phyloP scores from a whole-genome alignment of 129 eudicot species.

The Heracleum sosnowskyi region DNA sequence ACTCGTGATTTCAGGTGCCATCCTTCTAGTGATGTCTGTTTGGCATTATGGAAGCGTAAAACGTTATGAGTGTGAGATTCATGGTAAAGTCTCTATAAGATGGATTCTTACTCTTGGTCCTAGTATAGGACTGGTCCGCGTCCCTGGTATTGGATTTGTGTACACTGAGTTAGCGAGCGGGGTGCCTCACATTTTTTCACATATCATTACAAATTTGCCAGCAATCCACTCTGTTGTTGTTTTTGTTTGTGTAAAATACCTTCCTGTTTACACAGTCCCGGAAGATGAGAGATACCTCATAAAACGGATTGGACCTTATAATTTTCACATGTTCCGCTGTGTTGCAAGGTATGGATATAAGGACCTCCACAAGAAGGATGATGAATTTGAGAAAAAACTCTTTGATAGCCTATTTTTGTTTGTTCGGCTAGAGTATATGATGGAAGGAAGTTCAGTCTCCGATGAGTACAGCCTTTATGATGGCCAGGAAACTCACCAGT shows the following conservation, averaged over 20 bases:
- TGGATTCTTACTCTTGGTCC: constrained; percentile 96
- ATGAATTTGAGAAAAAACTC: constrained; percentile 69
- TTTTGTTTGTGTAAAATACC: constrained; percentile 84
- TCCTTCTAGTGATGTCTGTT: constrained; percentile 78
- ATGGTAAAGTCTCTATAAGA: constrained; percentile 79
- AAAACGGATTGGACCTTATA: constrained; percentile 91
- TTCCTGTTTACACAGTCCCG: constrained; percentile 77
- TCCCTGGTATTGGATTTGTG: constrained; percentile 90
- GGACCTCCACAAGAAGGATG: constrained; percentile 87
- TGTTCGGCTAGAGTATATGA: constrained; percentile 83
- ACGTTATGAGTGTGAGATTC: constrained; percentile 81
- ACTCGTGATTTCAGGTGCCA: constrained; percentile 75
- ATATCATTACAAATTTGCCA: constrained; percentile 81
- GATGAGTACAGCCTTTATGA: constrained; percentile 60
- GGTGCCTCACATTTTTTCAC: constrained; percentile 84
- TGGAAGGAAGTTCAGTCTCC: constrained; percentile 86
- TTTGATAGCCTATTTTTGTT: constrained; percentile 60
- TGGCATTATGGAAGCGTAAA: constrained; percentile 89
- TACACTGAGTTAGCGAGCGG: constrained; percentile 96
- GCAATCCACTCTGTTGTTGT: constrained; percentile 85
- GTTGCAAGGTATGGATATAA: constrained; percentile 95
- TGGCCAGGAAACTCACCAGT: constrained; percentile 44
- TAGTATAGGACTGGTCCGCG: constrained; percentile 83
- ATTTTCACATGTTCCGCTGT: constrained; percentile 81
- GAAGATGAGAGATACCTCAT: constrained; percentile 80